These are phyloP conservation scores for Penicillium sp. DNA, from an alignment of 2,329 filamentous ascomycete species.

Conservation along the genomic window DNA sequence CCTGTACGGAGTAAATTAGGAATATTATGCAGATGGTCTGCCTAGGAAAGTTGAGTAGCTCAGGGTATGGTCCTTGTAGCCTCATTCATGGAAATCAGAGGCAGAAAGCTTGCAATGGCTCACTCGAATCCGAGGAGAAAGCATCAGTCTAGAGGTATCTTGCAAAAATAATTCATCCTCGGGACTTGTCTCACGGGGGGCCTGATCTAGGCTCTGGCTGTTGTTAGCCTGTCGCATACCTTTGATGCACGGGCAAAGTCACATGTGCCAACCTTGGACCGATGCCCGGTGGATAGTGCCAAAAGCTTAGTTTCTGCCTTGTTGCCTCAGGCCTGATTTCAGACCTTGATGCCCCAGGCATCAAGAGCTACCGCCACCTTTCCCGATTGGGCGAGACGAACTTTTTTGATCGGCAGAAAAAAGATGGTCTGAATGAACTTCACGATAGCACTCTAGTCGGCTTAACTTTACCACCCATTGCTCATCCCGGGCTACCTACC, in stretches of 20 bases:
- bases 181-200: background rate
- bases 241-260: background rate
- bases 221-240: background rate
- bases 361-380: conserved; percentile 23
- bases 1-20: background rate
- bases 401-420: conserved; percentile 32
- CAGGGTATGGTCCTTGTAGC: background rate
- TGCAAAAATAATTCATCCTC: too few relatives aligned
- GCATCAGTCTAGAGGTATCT: background rate
- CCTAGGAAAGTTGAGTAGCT: background rate
- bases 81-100: background rate
- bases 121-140: background rate
- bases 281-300: background rate
- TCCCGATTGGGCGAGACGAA: conserved; percentile 22
- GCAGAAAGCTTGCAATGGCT: background rate
- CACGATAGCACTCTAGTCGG: conserved; percentile 13
- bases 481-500: background rate
- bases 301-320: background rate
- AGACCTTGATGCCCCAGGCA: conserved; percentile 21
- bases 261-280: too few relatives aligned
- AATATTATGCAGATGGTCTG: background rate
- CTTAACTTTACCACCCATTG: background rate
- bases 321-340: background rate
- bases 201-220: background rate
- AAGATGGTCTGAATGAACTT: conserved; percentile 26